These are phyloP conservation scores for Trichoderma endophyticum DNA, from an alignment of 2,329 filamentous ascomycete species.

Conservation along the genomic window DNA sequence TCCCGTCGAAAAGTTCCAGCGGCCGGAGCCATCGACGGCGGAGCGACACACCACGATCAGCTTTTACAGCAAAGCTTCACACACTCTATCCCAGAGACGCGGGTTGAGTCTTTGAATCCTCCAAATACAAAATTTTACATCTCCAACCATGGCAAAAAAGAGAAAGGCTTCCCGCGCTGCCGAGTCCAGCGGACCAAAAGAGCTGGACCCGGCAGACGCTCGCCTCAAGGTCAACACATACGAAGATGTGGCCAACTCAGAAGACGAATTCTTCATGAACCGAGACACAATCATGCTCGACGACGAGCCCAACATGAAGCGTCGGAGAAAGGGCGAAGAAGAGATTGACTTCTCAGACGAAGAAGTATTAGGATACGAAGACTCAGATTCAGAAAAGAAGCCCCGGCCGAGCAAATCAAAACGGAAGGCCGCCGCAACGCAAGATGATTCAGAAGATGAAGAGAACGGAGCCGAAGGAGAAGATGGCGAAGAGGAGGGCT, in stretches of 20 bases:
- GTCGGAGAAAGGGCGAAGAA: constrained; percentile 69
- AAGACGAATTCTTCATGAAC: constrained; percentile 88
- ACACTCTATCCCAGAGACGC: background rate
- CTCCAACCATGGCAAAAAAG: constrained; percentile 56
- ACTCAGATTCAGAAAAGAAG: constrained; percentile 45
- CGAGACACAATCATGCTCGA: constrained; percentile 84
- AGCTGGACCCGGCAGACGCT: constrained; percentile 55
- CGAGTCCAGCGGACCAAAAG: constrained; percentile 50
- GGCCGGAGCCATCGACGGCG: background rate
- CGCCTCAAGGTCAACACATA: constrained; percentile 63
- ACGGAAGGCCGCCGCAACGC: constrained; percentile 23
- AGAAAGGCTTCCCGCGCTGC: constrained; percentile 63
- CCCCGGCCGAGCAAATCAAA: constrained; percentile 14
- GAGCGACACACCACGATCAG: background rate
- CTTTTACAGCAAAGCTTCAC: background rate
- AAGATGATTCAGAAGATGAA: constrained; percentile 50
- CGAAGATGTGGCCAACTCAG: constrained; percentile 86
- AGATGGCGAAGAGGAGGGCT: constrained; percentile 60
- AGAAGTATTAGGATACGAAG: constrained; percentile 53
- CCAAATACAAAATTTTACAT: background rate
- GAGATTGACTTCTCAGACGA: constrained; percentile 62
- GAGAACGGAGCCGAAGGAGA: constrained; percentile 51
- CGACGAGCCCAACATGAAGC: constrained; percentile 75
- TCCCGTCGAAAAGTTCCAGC: constrained; percentile 10
- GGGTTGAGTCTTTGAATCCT: background rate